Conservation (phyloP, 768 basidiomycete genomes). For the Kwoniella botswanensis region DNA sequence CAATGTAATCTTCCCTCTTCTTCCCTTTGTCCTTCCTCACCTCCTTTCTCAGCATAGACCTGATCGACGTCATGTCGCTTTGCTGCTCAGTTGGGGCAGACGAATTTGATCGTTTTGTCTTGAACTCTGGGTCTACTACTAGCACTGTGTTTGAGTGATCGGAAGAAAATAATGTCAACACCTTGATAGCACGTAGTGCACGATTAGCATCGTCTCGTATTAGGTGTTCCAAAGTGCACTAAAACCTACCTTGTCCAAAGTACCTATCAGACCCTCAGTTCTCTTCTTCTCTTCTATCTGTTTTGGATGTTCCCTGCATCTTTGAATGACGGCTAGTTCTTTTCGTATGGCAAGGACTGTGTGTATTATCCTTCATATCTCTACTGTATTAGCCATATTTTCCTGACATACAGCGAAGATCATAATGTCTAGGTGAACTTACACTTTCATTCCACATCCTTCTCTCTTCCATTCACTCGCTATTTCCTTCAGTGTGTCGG, state of each 20-base stretch:
- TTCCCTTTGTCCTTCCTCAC: not conserved
- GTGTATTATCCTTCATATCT: conserved; percentile 10
- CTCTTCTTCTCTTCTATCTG: not conserved
- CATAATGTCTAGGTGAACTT: not conserved
- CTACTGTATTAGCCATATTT: not conserved
- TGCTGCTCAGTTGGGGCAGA: not conserved
- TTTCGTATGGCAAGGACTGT: conserved; percentile 12
- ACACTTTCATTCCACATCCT: conserved; percentile 22
- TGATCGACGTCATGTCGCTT: not conserved
- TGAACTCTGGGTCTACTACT: not conserved
- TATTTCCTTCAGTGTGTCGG: conserved; percentile 7
- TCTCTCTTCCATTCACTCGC: conserved; percentile 22
- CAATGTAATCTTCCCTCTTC: not conserved
- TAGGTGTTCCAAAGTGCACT: not conserved
- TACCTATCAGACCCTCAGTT: conserved; percentile 15
- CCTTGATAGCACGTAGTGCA: not conserved
- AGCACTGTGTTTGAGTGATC: not conserved
- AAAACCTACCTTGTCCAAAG: conserved; percentile 29
- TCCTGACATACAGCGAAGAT: too few species aligned
- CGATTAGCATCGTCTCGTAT: not conserved
- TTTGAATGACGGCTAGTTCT: conserved; percentile 20
- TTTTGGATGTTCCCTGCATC: not conserved
- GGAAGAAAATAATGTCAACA: not conserved
- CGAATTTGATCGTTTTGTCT: not conserved
- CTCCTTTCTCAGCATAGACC: not conserved